phyloP scores from a whole-genome alignment of 2,329 filamentous ascomycete species.

The Didymella lethalis region DNA sequence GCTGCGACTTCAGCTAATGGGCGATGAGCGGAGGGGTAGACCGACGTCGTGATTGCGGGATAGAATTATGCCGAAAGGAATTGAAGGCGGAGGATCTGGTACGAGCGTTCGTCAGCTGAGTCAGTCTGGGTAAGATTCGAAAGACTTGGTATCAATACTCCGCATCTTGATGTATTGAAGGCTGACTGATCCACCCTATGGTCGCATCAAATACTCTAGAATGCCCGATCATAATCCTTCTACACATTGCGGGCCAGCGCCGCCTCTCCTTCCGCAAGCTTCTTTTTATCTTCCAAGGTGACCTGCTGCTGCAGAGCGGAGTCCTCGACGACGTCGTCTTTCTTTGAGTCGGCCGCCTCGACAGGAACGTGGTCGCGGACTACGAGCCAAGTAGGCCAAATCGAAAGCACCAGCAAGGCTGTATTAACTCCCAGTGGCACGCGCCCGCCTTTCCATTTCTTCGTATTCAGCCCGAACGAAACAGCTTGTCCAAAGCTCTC shows the following conservation, averaged over 20 bases:
- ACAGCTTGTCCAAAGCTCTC: constrained; percentile 57
- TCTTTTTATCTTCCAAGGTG: constrained; percentile 22
- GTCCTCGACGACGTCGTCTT: not conserved
- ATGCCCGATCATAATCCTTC: too few relatives aligned
- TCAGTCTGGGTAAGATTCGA: not conserved
- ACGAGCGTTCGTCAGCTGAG: not conserved
- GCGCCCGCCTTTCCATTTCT: constrained; percentile 54
- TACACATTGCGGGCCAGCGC: constrained; percentile 20
- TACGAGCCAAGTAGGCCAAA: constrained; percentile 45
- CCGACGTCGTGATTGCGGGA: not conserved
- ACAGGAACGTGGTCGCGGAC: constrained; percentile 42
- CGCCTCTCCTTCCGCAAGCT: constrained; percentile 25
- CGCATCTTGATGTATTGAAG: too few relatives aligned
- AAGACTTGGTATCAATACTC: too few relatives aligned
- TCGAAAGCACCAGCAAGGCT: constrained; percentile 34
- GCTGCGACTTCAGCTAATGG: not conserved
- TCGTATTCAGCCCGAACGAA: constrained; percentile 55
- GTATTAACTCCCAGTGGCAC: constrained; percentile 55
- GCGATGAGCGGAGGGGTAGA: not conserved
- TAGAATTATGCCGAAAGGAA: not conserved
- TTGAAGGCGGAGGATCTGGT: not conserved
- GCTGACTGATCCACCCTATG: too few relatives aligned
- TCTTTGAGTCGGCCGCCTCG: constrained; percentile 22
- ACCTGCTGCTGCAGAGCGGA: constrained; percentile 10
- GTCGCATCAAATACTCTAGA: too few relatives aligned